A percentile compares a stretch with the other conserved stretches of the same genome.
Evolutionary conservation across 495 filamentous ascomycete species (phyloP).

Genomic region (Filosporella fistucella): DNA sequence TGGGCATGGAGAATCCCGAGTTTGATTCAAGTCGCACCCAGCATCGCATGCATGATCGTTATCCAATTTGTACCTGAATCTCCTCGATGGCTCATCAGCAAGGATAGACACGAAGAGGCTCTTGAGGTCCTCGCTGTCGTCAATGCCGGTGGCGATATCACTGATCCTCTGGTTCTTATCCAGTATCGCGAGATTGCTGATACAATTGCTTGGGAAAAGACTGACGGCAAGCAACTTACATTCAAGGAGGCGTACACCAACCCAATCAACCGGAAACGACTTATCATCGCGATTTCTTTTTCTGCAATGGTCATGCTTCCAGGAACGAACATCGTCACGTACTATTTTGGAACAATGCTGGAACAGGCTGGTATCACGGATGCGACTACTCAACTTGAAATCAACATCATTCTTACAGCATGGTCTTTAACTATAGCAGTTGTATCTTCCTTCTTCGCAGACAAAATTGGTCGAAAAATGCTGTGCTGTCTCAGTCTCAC

Average conservation of each 20-base stretch:
- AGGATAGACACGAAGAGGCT: constrained; percentile 42
- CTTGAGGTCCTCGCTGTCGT: constrained; percentile 30
- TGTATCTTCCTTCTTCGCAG: constrained; percentile 57
- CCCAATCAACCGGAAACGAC: neutral
- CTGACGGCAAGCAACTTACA: constrained; percentile 34
- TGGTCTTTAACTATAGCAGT: constrained; percentile 58
- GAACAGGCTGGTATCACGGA: constrained; percentile 20
- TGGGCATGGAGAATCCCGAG: constrained; percentile 13
- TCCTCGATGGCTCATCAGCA: constrained; percentile 53
- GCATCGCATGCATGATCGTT: neutral
- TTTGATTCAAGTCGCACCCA: constrained; percentile 3
- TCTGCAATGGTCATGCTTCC: constrained; percentile 28
- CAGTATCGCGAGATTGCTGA: constrained; percentile 40
- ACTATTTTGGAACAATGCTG: constrained; percentile 40
- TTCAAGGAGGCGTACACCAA: constrained; percentile 29
- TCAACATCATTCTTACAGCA: constrained; percentile 50
- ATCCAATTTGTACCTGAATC: constrained; percentile 43
- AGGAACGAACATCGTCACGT: constrained; percentile 43
- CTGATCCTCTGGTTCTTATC: constrained; percentile 28
- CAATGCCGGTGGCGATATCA: constrained; percentile 31
- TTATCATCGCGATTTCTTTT: constrained; percentile 19
- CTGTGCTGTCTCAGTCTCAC: constrained; percentile 30
- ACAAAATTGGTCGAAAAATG: constrained; percentile 56
- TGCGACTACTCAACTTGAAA: constrained; percentile 16
- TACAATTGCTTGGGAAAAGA: constrained; percentile 41